A percentile compares a stretch with the other conserved stretches of the same genome.
These are phyloP conservation scores for Chrysanthemum seticuspe DNA, from an alignment of 129 eudicot genomes.

Conservation along the genomic window DNA sequence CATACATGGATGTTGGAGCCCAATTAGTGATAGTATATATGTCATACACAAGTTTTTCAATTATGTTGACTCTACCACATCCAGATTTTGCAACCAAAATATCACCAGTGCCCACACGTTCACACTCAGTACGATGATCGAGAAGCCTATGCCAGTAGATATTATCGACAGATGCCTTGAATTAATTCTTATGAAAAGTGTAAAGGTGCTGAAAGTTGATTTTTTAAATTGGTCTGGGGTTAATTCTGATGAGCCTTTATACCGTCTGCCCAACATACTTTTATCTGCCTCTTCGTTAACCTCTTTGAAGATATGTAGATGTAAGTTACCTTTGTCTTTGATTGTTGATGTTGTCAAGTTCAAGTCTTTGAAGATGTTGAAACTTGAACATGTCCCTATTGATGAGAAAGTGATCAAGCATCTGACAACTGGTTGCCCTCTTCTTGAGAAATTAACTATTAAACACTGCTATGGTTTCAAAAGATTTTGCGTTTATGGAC, in stretches of 20 bases:
- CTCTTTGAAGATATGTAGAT: not conserved
- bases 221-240: no score
- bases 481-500: no score
- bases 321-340: not conserved
- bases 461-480: no score
- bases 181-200: not conserved
- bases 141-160: not conserved
- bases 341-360: not conserved
- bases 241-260: not conserved
- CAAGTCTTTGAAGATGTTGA: not conserved
- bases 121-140: not conserved
- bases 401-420: no score
- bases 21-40: not conserved
- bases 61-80: not conserved
- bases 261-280: not conserved
- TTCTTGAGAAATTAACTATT: no score
- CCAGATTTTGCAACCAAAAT: not conserved
- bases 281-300: not conserved
- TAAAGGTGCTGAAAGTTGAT: not conserved
- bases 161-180: not conserved
- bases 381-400: no score
- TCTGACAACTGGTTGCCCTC: no score
- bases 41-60: not conserved
- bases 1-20: not conserved
- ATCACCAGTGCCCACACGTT: not conserved